Conservation (phyloP, 2,329 filamentous ascomycete species). For the Penicillium olsonii region DNA sequence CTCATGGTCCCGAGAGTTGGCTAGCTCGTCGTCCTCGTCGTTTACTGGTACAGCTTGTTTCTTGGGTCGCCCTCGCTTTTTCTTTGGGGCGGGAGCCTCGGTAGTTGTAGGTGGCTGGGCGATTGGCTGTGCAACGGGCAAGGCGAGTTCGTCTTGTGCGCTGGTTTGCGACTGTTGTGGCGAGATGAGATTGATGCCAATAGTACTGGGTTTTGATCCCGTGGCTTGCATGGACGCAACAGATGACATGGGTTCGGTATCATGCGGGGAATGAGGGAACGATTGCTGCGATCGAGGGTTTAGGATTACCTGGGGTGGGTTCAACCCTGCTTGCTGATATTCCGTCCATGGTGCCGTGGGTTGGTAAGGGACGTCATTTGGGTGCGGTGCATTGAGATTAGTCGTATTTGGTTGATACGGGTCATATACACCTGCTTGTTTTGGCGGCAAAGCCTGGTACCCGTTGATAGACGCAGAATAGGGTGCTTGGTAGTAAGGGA, state of each 20-base stretch:
- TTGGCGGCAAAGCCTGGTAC: constrained; percentile 11
- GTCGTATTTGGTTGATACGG: constrained; percentile 10
- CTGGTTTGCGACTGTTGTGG: constrained; percentile 23
- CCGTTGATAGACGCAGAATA: constrained; percentile 1
- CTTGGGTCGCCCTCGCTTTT: constrained; percentile 33
- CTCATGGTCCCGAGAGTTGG: constrained; percentile 12
- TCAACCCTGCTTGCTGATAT: not conserved
- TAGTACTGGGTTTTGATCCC: constrained; percentile 27
- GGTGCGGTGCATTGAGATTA: constrained; percentile 4
- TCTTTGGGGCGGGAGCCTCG: constrained; percentile 26
- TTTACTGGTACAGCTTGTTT: constrained; percentile 27
- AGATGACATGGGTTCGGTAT: constrained; percentile 44
- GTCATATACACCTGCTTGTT: constrained; percentile 8
- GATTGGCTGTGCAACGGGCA: constrained; percentile 19
- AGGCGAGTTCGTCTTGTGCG: constrained; percentile 31
- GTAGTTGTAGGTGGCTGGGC: constrained; percentile 23
- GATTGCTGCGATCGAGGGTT: constrained; percentile 30
- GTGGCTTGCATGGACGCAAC: constrained; percentile 26
- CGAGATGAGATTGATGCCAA: constrained; percentile 6
- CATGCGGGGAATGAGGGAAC: constrained; percentile 37
- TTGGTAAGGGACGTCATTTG: not conserved
- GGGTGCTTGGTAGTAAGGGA: not conserved
- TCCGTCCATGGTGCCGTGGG: not conserved
- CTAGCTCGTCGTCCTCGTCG: constrained; percentile 34
- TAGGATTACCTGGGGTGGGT: constrained; percentile 13